phyloP scores from a whole-genome alignment of 192 early-diverging fungal species.

The Phycomyces blakesleeanus region DNA sequence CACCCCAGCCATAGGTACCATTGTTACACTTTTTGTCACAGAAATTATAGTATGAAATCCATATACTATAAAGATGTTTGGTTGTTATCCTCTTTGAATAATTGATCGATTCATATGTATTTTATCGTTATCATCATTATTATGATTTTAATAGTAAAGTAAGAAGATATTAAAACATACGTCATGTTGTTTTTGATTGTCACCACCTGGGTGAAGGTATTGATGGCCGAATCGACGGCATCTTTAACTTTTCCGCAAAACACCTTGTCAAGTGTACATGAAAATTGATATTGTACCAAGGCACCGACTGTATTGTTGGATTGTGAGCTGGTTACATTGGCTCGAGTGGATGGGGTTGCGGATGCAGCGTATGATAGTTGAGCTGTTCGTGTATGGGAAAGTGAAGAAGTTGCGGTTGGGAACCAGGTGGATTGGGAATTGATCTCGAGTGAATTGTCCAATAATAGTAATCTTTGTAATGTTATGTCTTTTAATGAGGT shows the following conservation, averaged over 20 bases:
- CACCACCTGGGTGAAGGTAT: constrained; percentile 23
- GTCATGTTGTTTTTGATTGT: constrained; percentile 22
- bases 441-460: no score
- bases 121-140: no score
- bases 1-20: constrained; percentile 23
- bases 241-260: constrained; percentile 26
- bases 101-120: no score
- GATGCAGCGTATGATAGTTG: background rate
- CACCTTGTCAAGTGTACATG: constrained; percentile 18
- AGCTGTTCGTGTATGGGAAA: background rate
- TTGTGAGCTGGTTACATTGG: background rate
- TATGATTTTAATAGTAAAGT: no score
- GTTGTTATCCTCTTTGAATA: no score
- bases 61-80: constrained; percentile 11
- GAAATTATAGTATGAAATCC: constrained; percentile 21
- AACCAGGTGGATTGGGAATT: background rate
- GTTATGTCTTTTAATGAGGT: no score
- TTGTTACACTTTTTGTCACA: constrained; percentile 23
- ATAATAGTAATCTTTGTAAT: no score
- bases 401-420: background rate
- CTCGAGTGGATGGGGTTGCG: background rate
- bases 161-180: no score
- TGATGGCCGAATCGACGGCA: constrained; percentile 19
- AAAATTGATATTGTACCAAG: constrained; percentile 13
- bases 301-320: constrained; percentile 19